Evolutionary conservation across 108 stramenopile genomes (phyloP).

Genomic region (Mediolabrus comicus): DNA sequence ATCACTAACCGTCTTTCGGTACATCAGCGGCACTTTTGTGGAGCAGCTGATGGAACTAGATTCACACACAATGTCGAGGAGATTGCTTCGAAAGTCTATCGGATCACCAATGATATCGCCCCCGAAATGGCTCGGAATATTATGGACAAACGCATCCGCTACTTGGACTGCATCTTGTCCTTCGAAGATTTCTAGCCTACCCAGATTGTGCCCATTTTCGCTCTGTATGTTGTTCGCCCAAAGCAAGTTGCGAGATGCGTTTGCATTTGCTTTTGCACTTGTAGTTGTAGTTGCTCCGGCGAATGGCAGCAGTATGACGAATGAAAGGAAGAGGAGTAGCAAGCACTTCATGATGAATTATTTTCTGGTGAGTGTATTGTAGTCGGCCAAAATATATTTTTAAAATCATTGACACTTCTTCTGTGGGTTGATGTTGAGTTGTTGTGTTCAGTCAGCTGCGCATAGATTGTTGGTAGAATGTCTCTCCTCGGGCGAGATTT

Average conservation of each 20-base stretch:
- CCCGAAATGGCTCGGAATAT: background rate
- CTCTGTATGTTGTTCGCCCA: slow-evolving; percentile 23
- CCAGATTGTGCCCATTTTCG: slow-evolving; percentile 21
- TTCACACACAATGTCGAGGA: slow-evolving; percentile 34
- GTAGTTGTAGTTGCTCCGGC: background rate
- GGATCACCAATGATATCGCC: background rate
- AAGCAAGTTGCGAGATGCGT: slow-evolving; percentile 1
- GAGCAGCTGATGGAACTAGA: slow-evolving; percentile 15
- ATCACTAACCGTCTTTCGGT: slow-evolving; percentile 36
- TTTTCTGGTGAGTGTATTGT: no score
- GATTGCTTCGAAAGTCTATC: slow-evolving; percentile 15
- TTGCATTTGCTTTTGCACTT: no score
- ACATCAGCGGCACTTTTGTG: slow-evolving; percentile 29
- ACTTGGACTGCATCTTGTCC: slow-evolving; percentile 38
- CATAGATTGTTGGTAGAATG: no score
- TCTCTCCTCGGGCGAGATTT: no score
- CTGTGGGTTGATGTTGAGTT: no score
- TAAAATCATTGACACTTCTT: no score
- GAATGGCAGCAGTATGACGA: background rate
- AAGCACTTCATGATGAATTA: background rate
- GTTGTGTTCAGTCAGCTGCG: no score
- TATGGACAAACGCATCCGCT: slow-evolving; percentile 33
- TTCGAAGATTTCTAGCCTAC: slow-evolving; percentile 25
- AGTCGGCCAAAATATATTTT: no score
- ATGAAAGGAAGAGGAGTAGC: background rate